phyloP scores from a whole-genome alignment of 1,139 yeast genomes.

The Magnusiomyces magnusii region DNA sequence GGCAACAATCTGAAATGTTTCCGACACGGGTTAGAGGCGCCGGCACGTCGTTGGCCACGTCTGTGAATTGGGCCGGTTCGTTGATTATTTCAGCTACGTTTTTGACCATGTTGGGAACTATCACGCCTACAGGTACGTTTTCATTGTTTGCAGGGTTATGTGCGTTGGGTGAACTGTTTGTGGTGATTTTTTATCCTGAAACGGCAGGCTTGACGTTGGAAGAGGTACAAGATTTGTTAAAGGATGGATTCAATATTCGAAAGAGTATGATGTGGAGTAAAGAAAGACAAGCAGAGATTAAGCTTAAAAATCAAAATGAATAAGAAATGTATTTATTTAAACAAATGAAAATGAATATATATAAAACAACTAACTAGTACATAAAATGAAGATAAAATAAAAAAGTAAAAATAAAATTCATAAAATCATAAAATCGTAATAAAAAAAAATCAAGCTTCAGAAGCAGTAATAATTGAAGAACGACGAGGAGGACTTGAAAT shows the following conservation, averaged over 20 bases:
- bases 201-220: constrained; percentile 84
- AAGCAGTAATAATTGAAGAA: not conserved
- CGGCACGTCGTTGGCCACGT: constrained; percentile 89
- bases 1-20: constrained; percentile 96
- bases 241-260: constrained; percentile 78
- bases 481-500: not conserved
- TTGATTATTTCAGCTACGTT: constrained; percentile 84
- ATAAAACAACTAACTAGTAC: not conserved
- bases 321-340: too few relatives aligned
- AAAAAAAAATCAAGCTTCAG: not conserved
- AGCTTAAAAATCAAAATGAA: too few relatives aligned
- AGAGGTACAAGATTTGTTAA: constrained; percentile 73
- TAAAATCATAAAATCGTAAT: not conserved
- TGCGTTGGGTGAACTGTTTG: constrained; percentile 58
- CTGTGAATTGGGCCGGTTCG: constrained; percentile 94
- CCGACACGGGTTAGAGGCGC: constrained; percentile 90
- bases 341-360: too few relatives aligned
- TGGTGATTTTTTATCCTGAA: constrained; percentile 84
- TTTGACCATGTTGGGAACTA: constrained; percentile 85
- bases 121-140: constrained; percentile 94
- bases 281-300: constrained; percentile 26
- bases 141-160: constrained; percentile 82
- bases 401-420: too few relatives aligned
- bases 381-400: too few relatives aligned
- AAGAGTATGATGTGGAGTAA: constrained; percentile 59